Conservation (phyloP, 2,329 filamentous ascomycete genomes). For the Diaporthe citri region DNA sequence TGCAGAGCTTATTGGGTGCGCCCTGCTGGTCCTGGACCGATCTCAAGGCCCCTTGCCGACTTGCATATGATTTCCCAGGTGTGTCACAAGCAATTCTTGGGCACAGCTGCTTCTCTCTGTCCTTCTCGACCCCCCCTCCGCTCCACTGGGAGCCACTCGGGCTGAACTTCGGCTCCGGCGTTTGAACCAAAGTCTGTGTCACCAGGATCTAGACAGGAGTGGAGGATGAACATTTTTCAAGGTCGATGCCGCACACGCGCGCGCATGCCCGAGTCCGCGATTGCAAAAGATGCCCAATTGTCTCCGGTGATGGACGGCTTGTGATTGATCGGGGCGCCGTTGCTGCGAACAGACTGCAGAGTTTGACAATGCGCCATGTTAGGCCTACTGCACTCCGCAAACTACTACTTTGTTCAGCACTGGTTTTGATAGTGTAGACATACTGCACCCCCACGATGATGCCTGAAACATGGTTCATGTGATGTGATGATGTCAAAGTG, state of each 20-base stretch:
- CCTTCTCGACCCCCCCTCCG: constrained; percentile 11
- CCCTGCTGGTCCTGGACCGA: constrained; percentile 21
- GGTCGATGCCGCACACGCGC: not conserved
- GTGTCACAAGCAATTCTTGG: constrained; percentile 42
- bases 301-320: not conserved
- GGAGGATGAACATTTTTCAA: not conserved
- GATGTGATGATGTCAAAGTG: constrained; percentile 21
- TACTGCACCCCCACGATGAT: constrained; percentile 6
- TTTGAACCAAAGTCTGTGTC: constrained; percentile 27
- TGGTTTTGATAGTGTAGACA: not conserved
- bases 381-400: constrained; percentile 28
- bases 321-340: not conserved
- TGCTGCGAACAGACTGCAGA: constrained; percentile 15
- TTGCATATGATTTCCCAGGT: constrained; percentile 35
- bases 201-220: not conserved
- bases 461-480: constrained; percentile 27
- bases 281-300: not conserved
- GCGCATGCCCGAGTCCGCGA: not conserved
- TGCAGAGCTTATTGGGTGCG: constrained; percentile 33
- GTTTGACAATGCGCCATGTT: not conserved
- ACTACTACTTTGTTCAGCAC: not conserved
- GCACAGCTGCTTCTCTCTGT: constrained; percentile 1
- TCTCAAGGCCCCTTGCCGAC: constrained; percentile 28
- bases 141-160: constrained; percentile 2
- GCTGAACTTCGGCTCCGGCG: constrained; percentile 31